A percentile compares a stretch with the other conserved stretches of the same genome.
Conservation (phyloP, 257 asterid species). For the Leonotis leonurus region DNA sequence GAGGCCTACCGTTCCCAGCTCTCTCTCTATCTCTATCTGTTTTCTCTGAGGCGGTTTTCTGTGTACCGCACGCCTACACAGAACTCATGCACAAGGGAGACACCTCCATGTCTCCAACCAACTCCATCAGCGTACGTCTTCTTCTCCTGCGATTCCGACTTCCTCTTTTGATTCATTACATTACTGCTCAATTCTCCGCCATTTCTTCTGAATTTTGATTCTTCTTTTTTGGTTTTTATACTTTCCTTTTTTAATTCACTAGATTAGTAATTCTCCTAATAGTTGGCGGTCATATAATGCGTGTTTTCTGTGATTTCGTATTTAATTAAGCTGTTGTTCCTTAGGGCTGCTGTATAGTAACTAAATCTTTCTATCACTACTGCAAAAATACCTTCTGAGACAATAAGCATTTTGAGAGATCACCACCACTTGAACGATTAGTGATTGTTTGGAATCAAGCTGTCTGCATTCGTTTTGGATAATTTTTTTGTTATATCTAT, state of each 20-base stretch:
- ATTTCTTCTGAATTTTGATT: background rate
- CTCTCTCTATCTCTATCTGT: background rate
- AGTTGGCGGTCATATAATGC: background rate
- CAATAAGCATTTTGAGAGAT: background rate
- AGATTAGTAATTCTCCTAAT: background rate
- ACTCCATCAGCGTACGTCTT: conserved; percentile 27
- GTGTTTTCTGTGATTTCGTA: background rate
- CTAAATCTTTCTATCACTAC: background rate
- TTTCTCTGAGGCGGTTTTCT: background rate
- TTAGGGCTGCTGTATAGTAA: background rate
- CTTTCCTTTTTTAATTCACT: background rate
- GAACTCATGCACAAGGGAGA: conserved; percentile 18
- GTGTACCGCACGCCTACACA: background rate
- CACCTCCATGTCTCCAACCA: conserved; percentile 37
- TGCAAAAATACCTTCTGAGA: background rate
- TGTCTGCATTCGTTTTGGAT: background rate
- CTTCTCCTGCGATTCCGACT: background rate
- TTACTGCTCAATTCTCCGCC: background rate
- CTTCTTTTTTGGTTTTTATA: background rate
- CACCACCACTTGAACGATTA: background rate
- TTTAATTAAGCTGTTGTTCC: background rate
- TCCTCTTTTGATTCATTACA: background rate
- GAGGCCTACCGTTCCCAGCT: no score
- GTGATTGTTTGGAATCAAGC: background rate
- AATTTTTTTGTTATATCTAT: background rate